Base-by-base conservation (phyloP, 805 yeast species). In the Lipomyces starkeyi region DNA sequence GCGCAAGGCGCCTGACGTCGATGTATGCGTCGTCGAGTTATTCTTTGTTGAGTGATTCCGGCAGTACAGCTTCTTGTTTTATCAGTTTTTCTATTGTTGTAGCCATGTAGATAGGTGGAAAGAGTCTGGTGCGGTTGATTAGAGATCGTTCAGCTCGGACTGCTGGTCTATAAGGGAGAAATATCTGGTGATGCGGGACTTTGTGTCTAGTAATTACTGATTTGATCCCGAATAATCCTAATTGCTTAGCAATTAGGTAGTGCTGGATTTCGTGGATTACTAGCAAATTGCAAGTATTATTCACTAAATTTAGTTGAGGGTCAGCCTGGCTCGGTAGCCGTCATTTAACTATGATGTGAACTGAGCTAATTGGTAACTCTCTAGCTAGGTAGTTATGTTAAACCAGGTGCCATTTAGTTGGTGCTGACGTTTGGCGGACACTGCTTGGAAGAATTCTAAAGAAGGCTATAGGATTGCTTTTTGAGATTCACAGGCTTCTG, bases 271-370 rank as follows among this genome's bases (percentile, higher is more conserved):
- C 71, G 76, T 74, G 76, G 75, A 74, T 73, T 74, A 67, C 72
- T 74, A 73, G 76, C 74, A 73, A 73, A 72, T 74, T 73, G 76
- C 76, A 74, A 74, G 68, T 63, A 61, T 74, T 74, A 65, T 66
- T 40, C 71, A 63, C 57, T 47, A 62, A 71, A 72, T 40, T 54
- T 68, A 63, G 69, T 43, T 43, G 49, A 43, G 49, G 49, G 49
- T 40, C 49, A 40, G 13, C 49, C 49, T 40, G 49, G 49, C 20
- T 40, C 49, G 20, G 49, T 40, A 40, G 49, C 20, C 49, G 49
- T 13, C 49, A 40, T 40, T 14, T 14, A 40, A 40, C 8, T 40
- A 40, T 40, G 20, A 40, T 40, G 49, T 40, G 49, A 40, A 40
- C 20, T 14, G 49, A 14, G 49, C 17, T 40, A 40, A 40, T 40